Conservation (phyloP, 1,284 basidiomycete species). For the Cryptococcus neoformans region DNA sequence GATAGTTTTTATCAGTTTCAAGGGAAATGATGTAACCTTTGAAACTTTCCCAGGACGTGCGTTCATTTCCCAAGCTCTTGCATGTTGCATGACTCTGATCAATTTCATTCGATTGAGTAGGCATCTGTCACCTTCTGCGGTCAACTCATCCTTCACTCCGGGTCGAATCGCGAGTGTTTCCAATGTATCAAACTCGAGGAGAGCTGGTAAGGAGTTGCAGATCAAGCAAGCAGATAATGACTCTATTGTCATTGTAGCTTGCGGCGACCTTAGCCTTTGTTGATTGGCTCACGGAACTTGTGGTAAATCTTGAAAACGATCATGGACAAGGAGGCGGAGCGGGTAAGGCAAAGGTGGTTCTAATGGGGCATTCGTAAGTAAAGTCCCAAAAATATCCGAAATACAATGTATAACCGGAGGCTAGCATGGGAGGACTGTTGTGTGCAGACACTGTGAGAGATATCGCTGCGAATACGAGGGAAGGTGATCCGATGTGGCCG, state of each 20-base stretch:
- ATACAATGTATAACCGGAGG: not conserved
- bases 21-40: constrained; percentile 51
- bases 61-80: not conserved
- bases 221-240: not conserved
- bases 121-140: constrained; percentile 69
- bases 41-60: constrained; percentile 47
- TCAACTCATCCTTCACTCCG: constrained; percentile 51
- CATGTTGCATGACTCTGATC: not conserved
- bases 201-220: constrained; percentile 63
- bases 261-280: constrained; percentile 77
- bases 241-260: constrained; percentile 52
- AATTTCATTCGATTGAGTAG: constrained; percentile 34
- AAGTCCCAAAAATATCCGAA: not conserved
- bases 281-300: constrained; percentile 81
- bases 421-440: constrained; percentile 84
- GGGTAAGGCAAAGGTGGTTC: constrained; percentile 72
- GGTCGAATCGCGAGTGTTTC: constrained; percentile 77
- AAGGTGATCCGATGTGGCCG: constrained; percentile 44
- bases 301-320: constrained; percentile 72
- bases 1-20: constrained; percentile 36
- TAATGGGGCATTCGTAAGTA: constrained; percentile 83
- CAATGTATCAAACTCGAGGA: constrained; percentile 89
- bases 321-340: constrained; percentile 62
- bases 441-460: constrained; percentile 78
- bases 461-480: constrained; percentile 55